Evolutionary conservation across 75 land plant species (phyloP), one percentile per base, ranked within the genome.

Genomic region (Pseudotsuga menziesii): DNA sequence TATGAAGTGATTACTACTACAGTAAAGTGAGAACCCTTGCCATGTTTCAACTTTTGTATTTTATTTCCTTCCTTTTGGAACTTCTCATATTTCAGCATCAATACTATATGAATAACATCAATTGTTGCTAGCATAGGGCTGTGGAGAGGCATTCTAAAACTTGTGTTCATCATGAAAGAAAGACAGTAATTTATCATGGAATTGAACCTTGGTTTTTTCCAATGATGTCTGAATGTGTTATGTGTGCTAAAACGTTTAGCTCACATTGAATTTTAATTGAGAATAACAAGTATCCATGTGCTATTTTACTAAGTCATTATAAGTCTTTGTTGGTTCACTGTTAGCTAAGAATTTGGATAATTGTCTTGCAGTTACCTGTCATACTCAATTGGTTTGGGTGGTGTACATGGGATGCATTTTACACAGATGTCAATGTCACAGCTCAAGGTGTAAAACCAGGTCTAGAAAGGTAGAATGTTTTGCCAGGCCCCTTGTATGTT

Each of bases 381-480:
- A 90, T 97, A 84, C 81, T 97, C 75, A 88, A 97, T 80, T 97
- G 94, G 93, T 97, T 97, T 83, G 99, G 99, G 16, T 97, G 99
- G 99, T 97, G 99, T 60, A 97, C 99, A 25, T 97, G 99, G 99
- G 95, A 97, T 87, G 99, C 99, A 59, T 97, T 97, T 77, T 94
- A 97, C 60, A 94, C 98, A 1, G 86, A 94, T 75, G 99, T n/a
- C n/a, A n/a, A n/a, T n/a, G n/a, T 97, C 25, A 87, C 93, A 56
- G 82, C 93, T 14, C 93, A 94, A 26, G 97, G 95, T 0, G 90
- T 97, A 22, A 83, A 72, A 36, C 79, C 88, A 81, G 99, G 99
- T 44, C 14, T 97, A 29, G 76, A 88, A 77, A 94, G 99, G 99
- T 93, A 85, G 12, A 41, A 36, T 67, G 13, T 78, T 60, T 60